Conservation (phyloP, 495 filamentous ascomycete genomes). For the Wilcoxina mikolae region DNA sequence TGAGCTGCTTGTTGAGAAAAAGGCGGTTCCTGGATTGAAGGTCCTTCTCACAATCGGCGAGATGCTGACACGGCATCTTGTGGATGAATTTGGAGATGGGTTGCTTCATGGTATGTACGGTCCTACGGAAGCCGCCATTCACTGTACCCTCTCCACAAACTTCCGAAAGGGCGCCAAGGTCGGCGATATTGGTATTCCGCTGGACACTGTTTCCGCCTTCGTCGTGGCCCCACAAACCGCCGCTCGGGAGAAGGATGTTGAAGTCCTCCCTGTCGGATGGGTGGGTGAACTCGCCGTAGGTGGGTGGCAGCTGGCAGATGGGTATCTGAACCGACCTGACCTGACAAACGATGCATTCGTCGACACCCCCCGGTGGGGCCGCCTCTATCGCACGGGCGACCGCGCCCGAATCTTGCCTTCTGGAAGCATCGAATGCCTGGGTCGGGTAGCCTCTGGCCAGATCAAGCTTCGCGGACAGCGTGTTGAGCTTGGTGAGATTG, state of each 20-base stretch:
- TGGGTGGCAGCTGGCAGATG: constrained; percentile 60
- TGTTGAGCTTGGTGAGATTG: constrained; percentile 71
- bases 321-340: constrained; percentile 70
- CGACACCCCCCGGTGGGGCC: constrained; percentile 31
- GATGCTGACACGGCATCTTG: constrained; percentile 59
- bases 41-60: constrained; percentile 72
- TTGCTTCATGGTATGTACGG: constrained; percentile 79
- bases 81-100: constrained; percentile 54
- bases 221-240: constrained; percentile 37
- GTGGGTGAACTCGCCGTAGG: constrained; percentile 73
- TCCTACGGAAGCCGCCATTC: constrained; percentile 71
- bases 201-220: constrained; percentile 64
- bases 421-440: constrained; percentile 65
- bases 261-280: constrained; percentile 48
- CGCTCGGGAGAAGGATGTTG: constrained; percentile 26
- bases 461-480: constrained; percentile 72
- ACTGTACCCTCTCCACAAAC: constrained; percentile 45
- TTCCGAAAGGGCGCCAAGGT: constrained; percentile 37
- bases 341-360: constrained; percentile 58
- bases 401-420: constrained; percentile 52
- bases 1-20: constrained; percentile 46
- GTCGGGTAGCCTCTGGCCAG: constrained; percentile 62
- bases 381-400: constrained; percentile 76
- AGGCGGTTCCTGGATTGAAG: constrained; percentile 45
- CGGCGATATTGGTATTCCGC: constrained; percentile 54